phyloP scores from a whole-genome alignment of 208 protist genomes.

The Leishmania mexicana region DNA sequence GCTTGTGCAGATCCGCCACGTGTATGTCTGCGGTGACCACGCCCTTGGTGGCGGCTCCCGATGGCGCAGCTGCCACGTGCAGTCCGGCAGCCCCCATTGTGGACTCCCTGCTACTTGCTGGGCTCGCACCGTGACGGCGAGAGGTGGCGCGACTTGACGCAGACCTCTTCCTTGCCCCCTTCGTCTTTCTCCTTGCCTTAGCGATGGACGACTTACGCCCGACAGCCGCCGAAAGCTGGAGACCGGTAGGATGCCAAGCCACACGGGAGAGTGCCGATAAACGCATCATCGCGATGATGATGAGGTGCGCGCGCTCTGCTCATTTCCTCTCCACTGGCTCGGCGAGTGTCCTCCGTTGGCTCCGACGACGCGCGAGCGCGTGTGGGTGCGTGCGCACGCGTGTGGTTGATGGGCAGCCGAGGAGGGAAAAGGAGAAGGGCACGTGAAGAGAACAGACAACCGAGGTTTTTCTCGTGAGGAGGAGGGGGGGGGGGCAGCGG shows the following conservation, averaged over 20 bases:
- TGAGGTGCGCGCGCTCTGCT: background rate
- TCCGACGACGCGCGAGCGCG: background rate
- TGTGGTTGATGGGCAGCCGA: background rate
- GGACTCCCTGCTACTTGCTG: background rate
- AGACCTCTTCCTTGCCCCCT: background rate
- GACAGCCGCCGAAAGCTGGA: background rate
- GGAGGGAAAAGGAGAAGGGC: background rate
- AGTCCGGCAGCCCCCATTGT: background rate
- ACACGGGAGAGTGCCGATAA: constrained; percentile 1
- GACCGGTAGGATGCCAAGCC: background rate
- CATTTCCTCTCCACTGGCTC: background rate
- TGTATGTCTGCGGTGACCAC: background rate
- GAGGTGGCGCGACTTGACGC: background rate
- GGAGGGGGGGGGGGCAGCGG: background rate
- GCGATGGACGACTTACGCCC: background rate
- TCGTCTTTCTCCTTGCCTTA: background rate
- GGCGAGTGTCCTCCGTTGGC: background rate
- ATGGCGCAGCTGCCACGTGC: background rate
- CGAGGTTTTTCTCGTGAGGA: background rate
- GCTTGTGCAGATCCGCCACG: background rate
- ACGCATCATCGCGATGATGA: background rate
- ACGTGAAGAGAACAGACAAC: background rate
- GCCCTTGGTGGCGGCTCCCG: background rate
- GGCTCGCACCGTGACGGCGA: background rate
- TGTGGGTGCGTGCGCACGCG: background rate